Evolutionary conservation across 805 yeast genomes (phyloP).

Genomic region (Torulaspora indica): DNA sequence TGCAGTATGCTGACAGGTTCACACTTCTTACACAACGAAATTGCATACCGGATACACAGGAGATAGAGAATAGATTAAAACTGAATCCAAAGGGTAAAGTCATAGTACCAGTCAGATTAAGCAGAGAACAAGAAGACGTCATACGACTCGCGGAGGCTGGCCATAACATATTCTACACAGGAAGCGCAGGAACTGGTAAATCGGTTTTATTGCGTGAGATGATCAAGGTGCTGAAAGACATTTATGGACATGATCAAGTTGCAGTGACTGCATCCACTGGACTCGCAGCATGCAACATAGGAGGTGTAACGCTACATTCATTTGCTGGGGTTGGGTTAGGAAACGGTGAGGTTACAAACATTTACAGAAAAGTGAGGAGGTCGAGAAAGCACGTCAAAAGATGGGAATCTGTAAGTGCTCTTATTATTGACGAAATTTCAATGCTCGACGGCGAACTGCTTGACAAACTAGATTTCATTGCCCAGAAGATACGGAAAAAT

Average conservation of each 20-base stretch:
- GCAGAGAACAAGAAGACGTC: conserved; percentile 63
- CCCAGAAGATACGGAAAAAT: conserved; percentile 45
- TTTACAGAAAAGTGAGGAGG: conserved; percentile 51
- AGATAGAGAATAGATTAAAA: conserved; percentile 12
- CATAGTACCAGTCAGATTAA: conserved; percentile 36
- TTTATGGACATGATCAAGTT: conserved; percentile 47
- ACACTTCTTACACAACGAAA: conserved; percentile 34
- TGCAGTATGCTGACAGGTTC: conserved; percentile 27
- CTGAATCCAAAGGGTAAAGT: conserved; percentile 25
- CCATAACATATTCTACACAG: conserved; percentile 79
- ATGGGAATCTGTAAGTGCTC: conserved; percentile 55
- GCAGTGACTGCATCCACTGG: conserved; percentile 86
- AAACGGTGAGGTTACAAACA: conserved; percentile 42
- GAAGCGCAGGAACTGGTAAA: conserved; percentile 98
- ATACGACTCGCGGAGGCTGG: conserved; percentile 62
- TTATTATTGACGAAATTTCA: conserved; percentile 72
- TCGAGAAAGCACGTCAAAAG: conserved; percentile 46
- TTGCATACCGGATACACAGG: conserved; percentile 13
- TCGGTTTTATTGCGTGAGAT: conserved; percentile 72
- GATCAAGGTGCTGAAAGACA: conserved; percentile 47
- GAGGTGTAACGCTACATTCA: conserved; percentile 73
- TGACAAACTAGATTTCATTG: conserved; percentile 59
- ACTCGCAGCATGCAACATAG: conserved; percentile 74
- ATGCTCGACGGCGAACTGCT: conserved; percentile 71
- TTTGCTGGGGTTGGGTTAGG: conserved; percentile 78